Conservation (phyloP, 2,329 filamentous ascomycete species). For the Ambrosiella xylebori region DNA sequence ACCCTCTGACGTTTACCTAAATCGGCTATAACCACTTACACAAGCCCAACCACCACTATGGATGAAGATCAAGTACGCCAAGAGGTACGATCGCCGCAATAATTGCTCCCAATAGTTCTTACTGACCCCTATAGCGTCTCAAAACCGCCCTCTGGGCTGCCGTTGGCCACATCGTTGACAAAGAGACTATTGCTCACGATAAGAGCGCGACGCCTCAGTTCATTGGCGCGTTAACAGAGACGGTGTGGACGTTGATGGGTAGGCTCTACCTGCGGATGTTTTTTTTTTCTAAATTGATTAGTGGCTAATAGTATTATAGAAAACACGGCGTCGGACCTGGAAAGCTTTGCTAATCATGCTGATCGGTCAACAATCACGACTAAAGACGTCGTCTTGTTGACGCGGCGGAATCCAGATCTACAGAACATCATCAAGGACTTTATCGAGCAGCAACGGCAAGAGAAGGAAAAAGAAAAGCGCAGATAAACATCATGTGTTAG, state of each 20-base stretch:
- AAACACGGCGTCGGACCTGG: conserved; percentile 38
- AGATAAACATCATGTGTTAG: background rate
- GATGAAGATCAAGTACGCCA: background rate
- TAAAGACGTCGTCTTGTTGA: conserved; percentile 75
- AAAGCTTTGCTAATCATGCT: conserved; percentile 53
- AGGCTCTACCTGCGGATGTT: conserved; percentile 16
- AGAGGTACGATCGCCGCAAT: background rate
- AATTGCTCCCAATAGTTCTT: background rate
- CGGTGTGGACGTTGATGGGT: conserved; percentile 81
- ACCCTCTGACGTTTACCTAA: too few species aligned
- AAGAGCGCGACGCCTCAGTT: conserved; percentile 85
- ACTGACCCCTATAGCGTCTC: conserved; percentile 40
- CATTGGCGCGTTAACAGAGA: conserved; percentile 69
- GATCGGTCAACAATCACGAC: conserved; percentile 63
- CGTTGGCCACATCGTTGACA: conserved; percentile 75
- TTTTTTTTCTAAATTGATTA: background rate
- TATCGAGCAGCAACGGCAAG: conserved; percentile 42
- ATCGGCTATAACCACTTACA: background rate
- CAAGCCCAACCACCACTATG: background rate
- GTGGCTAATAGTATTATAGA: conserved; percentile 19
- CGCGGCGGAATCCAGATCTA: conserved; percentile 72
- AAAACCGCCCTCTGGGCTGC: conserved; percentile 75
- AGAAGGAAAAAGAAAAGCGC: conserved; percentile 16
- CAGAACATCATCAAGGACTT: conserved; percentile 56
- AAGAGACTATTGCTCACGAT: conserved; percentile 44